Base-by-base conservation (phyloP, 2,329 filamentous ascomycete species). In the Sporothrix phasma region DNA sequence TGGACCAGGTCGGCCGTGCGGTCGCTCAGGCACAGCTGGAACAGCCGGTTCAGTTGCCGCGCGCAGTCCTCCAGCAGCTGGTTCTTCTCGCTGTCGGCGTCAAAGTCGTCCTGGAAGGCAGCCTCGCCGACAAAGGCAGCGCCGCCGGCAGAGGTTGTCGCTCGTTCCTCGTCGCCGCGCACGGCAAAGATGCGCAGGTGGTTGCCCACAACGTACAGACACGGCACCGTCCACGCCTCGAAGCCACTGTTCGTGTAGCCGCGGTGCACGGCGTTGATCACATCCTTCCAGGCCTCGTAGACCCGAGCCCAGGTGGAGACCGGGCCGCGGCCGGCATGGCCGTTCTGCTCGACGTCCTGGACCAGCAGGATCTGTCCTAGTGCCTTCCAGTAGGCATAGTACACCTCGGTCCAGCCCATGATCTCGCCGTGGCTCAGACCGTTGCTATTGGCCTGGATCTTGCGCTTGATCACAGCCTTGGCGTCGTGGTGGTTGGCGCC, bases 51-150 rank as follows among this genome's bases (percentile, higher is more conserved):
- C 66, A 99, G 85, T 51, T 93, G 86, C 68, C 93, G 85, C 17
- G 94, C 92, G 41, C 92, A 92, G 74, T 97, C 92, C 74, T 96
- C 90, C 31, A 99, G 80, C 72, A 90, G 92, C 67, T 92, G 88
- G 71, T 95, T 87, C 73, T 90, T 90, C 70, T 89, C 87, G 15
- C 82, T 75, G 66, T 92, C 88, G 0, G 85, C 84, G 66, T 92
- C 87, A 67, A 95, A 85, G 73, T 97, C 92, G 72, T 97, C 92
- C 69, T 89, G 85, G 69, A 92, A 87, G 22, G 77, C 73, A 5
- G 76, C 74, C 45, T 74, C 73, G 7, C 75, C 75, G 10, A 74
- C 72, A 8, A 78, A 76, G 39, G 31, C 45, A 13, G n/a, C 71
- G 19, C 34, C 34, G 19, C 8, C 26, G 43, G 17, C 26, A 3